Conservation (phyloP, 331 rosid species). For the Rhamnella rubrinervis region DNA sequence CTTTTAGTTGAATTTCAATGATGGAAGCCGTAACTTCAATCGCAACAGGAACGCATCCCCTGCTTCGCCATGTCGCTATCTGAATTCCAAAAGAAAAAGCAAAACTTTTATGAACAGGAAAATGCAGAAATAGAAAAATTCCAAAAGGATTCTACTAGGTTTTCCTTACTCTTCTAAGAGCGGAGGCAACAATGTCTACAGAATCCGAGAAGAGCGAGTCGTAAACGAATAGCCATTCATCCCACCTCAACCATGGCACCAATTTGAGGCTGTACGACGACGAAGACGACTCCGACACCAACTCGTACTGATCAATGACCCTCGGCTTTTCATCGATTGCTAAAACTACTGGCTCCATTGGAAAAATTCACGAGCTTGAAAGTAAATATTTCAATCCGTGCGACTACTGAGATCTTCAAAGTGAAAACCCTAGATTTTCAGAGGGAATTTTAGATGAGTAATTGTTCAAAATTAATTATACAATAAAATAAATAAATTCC, state of each 20-base stretch:
- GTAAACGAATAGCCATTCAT: slow-evolving; percentile 77
- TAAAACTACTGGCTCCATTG: slow-evolving; percentile 1
- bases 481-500: too few relatives aligned
- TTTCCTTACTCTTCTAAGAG: slow-evolving; percentile 59
- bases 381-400: too few relatives aligned
- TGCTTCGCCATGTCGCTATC: slow-evolving; percentile 83
- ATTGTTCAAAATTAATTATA: too few relatives aligned
- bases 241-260: slow-evolving; percentile 59
- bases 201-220: slow-evolving; percentile 68
- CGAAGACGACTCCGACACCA: not conserved
- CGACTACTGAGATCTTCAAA: too few relatives aligned
- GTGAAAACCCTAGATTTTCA: too few relatives aligned
- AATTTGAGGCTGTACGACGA: slow-evolving; percentile 21
- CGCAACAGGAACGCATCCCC: slow-evolving; percentile 74
- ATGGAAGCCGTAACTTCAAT: slow-evolving; percentile 38
- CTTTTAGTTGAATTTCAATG: slow-evolving; percentile 52
- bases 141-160: not conserved
- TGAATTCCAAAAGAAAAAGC: slow-evolving; percentile 21
- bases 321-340: slow-evolving; percentile 12
- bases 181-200: slow-evolving; percentile 50
- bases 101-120: not conserved
- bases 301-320: not conserved
- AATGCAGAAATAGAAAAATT: not conserved
- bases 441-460: too few relatives aligned
- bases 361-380: too few relatives aligned